Percentiles rank a stretch among this genome's conserved stretches.
These are phyloP conservation scores for Nicotiana otophora DNA, from an alignment of 257 asterid genomes.

Conservation along the genomic window DNA sequence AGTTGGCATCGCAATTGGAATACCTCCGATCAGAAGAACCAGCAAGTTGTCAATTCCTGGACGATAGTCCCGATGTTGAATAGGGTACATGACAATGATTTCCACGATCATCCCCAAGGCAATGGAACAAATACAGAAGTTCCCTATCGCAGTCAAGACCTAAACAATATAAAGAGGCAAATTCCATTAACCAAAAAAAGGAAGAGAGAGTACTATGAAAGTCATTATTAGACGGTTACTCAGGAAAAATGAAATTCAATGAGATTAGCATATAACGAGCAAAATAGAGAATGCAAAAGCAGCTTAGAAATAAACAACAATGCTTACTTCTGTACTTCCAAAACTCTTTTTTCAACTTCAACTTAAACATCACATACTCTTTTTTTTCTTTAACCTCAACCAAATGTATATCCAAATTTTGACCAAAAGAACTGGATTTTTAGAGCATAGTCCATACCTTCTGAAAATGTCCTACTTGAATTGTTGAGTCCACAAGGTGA, in stretches of 20 bases:
- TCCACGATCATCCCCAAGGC: conserved; percentile 87
- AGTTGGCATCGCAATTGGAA: conserved; percentile 96
- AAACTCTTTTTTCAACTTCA: too few relatives aligned
- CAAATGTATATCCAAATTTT: background rate
- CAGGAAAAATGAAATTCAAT: background rate
- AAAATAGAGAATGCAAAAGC: background rate
- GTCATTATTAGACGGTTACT: background rate
- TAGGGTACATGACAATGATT: conserved; percentile 87
- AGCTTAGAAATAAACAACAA: background rate
- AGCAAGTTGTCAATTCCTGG: conserved; percentile 96
- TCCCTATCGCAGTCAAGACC: conserved; percentile 94
- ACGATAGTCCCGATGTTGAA: conserved; percentile 74
- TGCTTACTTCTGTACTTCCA: background rate
- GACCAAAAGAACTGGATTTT: background rate
- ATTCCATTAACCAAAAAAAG: background rate
- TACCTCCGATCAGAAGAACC: conserved; percentile 90
- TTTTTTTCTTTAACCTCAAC: too few relatives aligned
- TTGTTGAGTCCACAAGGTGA: conserved; percentile 84
- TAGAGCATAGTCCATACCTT: conserved; percentile 36
- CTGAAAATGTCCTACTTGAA: conserved; percentile 93
- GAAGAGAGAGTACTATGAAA: background rate
- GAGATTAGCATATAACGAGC: background rate
- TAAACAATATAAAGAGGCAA: conserved; percentile 18
- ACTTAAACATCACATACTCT: background rate
- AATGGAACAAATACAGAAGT: conserved; percentile 92